Evolutionary conservation across 2,329 filamentous ascomycete species (phyloP), one percentile per base, ranked within the genome.

Genomic region (Colletotrichum limetticola): DNA sequence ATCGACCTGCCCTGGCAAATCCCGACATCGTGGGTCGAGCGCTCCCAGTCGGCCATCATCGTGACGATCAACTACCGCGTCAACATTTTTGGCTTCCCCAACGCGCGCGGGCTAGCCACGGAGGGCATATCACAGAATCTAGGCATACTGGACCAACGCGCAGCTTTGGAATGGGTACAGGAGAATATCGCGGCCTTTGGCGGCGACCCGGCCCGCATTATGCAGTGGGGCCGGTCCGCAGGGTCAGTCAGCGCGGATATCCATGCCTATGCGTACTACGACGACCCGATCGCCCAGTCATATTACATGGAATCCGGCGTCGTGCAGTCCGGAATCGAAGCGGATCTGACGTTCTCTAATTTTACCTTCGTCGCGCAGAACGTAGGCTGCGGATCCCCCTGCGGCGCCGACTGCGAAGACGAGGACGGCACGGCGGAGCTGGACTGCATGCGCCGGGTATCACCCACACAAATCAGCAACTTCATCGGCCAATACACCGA

Each of bases 151-250:
- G 74, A 75, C 61, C 74, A 76, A 46, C 63, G 74, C 5, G 53
- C 49, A 3, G 75, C 74, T 12, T 56, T 76, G 14, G 72, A 76
- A 62, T 76, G 75, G 75, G 69, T 75, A 14, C 74, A 62, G 11
- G 74, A 75, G 26, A 75, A 76, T 46, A 58, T 75, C 19, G 68
- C 63, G 7, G 65, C 71, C 8, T 73, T 75, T 22, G 74, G 75
- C 32, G 74, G 75, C 58, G 66, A 75, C 26, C 63, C 69, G 19
- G 11, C 9, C 4, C 78, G 80, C 16, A 86, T 88, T 74, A 83
- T 83, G 4, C 79, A 86, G 7, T 85, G 84, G 75, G 87, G 87
- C 19, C 84, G 86, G 78, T 86, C 85, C 24, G 85, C 87, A 3
- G 86, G 87, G 9, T 77, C 80, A 12, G 78, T 83, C 3, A 78